Evolutionary conservation across 75 land plant species (phyloP).

Genomic region (Cunninghamia lanceolata): DNA sequence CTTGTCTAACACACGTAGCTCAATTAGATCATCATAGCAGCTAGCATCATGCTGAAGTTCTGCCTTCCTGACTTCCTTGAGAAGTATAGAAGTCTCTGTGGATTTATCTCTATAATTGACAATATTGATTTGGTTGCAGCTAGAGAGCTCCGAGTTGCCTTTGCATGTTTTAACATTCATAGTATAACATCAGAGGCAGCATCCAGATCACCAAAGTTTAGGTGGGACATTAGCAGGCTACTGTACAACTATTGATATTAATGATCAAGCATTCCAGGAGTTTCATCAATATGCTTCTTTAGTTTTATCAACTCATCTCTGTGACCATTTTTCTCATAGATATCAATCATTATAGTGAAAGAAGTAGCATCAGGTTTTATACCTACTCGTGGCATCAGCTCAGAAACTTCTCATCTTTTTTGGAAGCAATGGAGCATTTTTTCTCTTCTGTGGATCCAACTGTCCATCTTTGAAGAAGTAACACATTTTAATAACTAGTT

Average conservation of each 20-base stretch:
- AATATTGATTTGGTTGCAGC: conserved; percentile 29
- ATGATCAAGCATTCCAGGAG: conserved; percentile 23
- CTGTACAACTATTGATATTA: conserved; percentile 51
- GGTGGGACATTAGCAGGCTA: conserved; percentile 50
- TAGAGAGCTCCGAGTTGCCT: conserved; percentile 43
- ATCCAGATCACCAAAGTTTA: conserved; percentile 49
- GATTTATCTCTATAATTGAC: conserved; percentile 14
- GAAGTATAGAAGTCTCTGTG: conserved; percentile 19
- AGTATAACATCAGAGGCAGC: conserved; percentile 53
- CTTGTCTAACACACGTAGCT: conserved; percentile 29
- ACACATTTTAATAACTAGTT: conserved; percentile 59
- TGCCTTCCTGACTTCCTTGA: conserved; percentile 54
- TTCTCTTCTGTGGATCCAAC: conserved; percentile 62
- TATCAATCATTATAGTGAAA: conserved; percentile 58
- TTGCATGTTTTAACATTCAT: conserved; percentile 48
- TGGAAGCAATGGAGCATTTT: conserved; percentile 57
- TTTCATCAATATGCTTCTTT: conserved; percentile 49
- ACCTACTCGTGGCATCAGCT: conserved; percentile 56
- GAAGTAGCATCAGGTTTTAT: conserved; percentile 39
- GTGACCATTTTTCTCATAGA: conserved; percentile 66
- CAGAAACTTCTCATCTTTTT: conserved; percentile 68
- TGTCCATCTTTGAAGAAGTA: conserved; percentile 54
- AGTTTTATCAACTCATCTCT: conserved; percentile 58
- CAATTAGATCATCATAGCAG: conserved; percentile 55
- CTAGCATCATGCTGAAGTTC: conserved; percentile 67